Percentiles rank a stretch among this genome's conserved stretches.
Conservation (phyloP, 345 rosid species). For the Citrus inodora region DNA sequence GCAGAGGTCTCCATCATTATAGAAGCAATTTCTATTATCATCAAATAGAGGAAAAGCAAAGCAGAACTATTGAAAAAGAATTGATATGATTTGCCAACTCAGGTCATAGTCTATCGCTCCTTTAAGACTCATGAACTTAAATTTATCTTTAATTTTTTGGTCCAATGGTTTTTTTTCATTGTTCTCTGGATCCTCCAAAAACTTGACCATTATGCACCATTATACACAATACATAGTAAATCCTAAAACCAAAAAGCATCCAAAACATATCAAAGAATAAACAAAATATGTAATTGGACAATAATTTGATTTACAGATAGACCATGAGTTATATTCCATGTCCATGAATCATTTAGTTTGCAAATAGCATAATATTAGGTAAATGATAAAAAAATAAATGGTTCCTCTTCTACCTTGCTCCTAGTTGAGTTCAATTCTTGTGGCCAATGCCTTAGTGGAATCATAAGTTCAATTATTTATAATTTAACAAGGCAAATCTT, state of each 20-base stretch:
- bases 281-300: too few relatives aligned
- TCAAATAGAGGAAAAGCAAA: neutral
- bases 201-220: conserved; percentile 67
- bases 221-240: neutral
- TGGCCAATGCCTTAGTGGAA: too few relatives aligned
- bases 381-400: too few relatives aligned
- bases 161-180: conserved; percentile 62
- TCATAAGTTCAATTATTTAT: too few relatives aligned
- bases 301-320: too few relatives aligned
- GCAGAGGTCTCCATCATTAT: neutral
- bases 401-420: too few relatives aligned
- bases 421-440: too few relatives aligned
- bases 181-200: conserved; percentile 85
- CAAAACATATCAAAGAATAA: too few relatives aligned
- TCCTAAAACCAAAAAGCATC: neutral
- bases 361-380: too few relatives aligned
- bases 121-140: conserved; percentile 88
- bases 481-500: too few relatives aligned
- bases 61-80: neutral
- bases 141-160: conserved; percentile 80
- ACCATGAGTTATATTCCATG: too few relatives aligned
- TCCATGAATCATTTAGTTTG: too few relatives aligned
- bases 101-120: conserved; percentile 74
- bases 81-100: conserved; percentile 62
- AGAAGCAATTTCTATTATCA: neutral